Conservation (phyloP, 768 basidiomycete genomes). For the Suillus spraguei region DNA sequence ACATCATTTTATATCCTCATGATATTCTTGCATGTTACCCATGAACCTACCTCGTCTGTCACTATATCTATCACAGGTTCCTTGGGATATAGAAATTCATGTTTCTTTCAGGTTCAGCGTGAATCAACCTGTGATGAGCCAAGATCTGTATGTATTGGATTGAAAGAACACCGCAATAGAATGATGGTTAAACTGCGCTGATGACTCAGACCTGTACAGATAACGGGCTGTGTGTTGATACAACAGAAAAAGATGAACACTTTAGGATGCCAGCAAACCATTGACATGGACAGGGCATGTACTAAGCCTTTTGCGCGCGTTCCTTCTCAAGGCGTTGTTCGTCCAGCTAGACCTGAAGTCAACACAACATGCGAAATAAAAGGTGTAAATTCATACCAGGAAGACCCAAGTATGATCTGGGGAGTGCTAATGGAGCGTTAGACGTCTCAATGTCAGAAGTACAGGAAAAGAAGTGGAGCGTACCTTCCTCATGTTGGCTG, state of each 20-base stretch:
- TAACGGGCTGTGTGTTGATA: not conserved
- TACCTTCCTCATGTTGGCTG: conserved; percentile 32
- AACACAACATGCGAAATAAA: conserved; percentile 1
- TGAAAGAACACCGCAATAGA: not conserved
- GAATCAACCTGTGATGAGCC: conserved; percentile 1
- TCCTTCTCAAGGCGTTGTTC: conserved; percentile 30
- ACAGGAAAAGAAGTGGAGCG: not conserved
- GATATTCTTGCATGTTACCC: conserved; percentile 19
- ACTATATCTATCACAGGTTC: conserved; percentile 17
- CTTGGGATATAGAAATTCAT: conserved; percentile 21
- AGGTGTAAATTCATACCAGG: conserved; percentile 22
- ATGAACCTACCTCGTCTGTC: conserved; percentile 7
- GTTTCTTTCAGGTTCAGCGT: conserved; percentile 6
- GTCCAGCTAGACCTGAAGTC: conserved; percentile 25
- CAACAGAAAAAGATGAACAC: not conserved
- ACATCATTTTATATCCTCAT: conserved; percentile 14
- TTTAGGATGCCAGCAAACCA: not conserved
- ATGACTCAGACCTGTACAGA: not conserved
- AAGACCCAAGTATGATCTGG: conserved; percentile 29
- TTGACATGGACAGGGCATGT: not conserved
- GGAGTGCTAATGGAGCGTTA: conserved; percentile 18
- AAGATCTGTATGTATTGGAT: not conserved
- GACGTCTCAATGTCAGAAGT: not conserved
- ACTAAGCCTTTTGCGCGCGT: conserved; percentile 10
- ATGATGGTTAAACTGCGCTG: not conserved